These are phyloP conservation scores for Agastache rugosa DNA, from an alignment of 257 asterid genomes.

Conservation along the genomic window DNA sequence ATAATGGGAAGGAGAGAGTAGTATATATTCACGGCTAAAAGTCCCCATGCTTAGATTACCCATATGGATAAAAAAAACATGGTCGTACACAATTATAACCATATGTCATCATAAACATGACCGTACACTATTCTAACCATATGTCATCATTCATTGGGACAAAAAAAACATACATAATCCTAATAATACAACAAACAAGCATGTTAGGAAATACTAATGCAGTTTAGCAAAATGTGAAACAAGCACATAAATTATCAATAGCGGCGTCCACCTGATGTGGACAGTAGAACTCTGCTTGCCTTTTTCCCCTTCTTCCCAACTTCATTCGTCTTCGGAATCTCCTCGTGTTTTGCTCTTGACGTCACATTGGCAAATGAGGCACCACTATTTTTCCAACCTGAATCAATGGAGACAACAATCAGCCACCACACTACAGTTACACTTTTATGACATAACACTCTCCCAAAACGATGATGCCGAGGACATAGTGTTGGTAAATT, in stretches of 20 bases:
- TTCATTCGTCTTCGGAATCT: slow-evolving; percentile 42
- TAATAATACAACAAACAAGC: background rate
- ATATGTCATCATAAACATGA: no score
- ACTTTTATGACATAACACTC: background rate
- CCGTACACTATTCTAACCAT: background rate
- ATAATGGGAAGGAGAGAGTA: no score
- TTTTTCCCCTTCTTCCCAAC: slow-evolving; percentile 79
- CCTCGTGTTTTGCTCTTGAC: slow-evolving; percentile 52
- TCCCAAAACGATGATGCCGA: slow-evolving; percentile 1
- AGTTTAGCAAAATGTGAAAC: background rate
- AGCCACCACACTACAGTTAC: background rate
- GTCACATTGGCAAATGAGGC: slow-evolving; percentile 71
- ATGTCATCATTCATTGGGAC: background rate
- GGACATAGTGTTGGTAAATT: slow-evolving; percentile 6
- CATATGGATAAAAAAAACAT: no score
- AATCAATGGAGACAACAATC: background rate
- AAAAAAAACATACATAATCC: background rate
- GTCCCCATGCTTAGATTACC: no score
- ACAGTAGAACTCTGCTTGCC: slow-evolving; percentile 68
- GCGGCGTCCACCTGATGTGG: slow-evolving; percentile 90
- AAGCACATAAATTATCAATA: slow-evolving; percentile 43
- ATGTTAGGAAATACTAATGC: background rate
- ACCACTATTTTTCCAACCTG: slow-evolving; percentile 54
- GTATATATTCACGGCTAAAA: no score
- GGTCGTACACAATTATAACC: no score